Conservation (phyloP, 2,329 filamentous ascomycete genomes). For the Phyllosticta citrichinensis region DNA sequence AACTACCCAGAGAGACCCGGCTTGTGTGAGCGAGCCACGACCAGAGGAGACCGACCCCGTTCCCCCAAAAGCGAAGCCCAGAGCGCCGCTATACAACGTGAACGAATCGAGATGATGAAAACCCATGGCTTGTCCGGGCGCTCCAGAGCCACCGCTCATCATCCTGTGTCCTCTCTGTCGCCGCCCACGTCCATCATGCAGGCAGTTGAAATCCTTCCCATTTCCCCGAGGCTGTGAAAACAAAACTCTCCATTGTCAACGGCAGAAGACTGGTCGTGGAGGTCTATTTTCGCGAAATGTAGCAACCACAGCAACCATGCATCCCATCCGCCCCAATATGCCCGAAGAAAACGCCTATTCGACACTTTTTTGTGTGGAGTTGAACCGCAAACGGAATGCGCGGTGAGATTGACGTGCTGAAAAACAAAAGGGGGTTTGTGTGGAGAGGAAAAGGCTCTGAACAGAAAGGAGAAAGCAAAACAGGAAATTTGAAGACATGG, state of each 20-base stretch:
- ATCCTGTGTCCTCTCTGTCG: background rate
- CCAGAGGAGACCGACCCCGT: constrained; percentile 4
- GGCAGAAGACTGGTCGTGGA: constrained; percentile 1
- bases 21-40: constrained; percentile 2
- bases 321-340: constrained; percentile 10
- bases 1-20: constrained; percentile 1
- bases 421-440: constrained; percentile 1
- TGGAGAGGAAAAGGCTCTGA: background rate
- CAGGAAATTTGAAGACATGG: constrained; percentile 1
- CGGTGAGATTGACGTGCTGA: background rate
- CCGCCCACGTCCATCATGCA: background rate
- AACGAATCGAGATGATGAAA: background rate
- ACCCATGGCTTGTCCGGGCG: background rate
- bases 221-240: background rate
- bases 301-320: constrained; percentile 9
- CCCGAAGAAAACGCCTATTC: constrained; percentile 8
- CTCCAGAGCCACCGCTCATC: background rate
- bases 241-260: background rate
- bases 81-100: constrained; percentile 5
- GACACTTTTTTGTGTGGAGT: constrained; percentile 7
- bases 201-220: background rate
- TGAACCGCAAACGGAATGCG: background rate
- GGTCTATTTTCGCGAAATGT: constrained; percentile 8
- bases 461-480: background rate
- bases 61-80: background rate